A percentile compares a stretch with the other conserved stretches of the same genome.
phyloP scores from a whole-genome alignment of 2,329 filamentous ascomycete genomes.

The Trichophaea hybrida region DNA sequence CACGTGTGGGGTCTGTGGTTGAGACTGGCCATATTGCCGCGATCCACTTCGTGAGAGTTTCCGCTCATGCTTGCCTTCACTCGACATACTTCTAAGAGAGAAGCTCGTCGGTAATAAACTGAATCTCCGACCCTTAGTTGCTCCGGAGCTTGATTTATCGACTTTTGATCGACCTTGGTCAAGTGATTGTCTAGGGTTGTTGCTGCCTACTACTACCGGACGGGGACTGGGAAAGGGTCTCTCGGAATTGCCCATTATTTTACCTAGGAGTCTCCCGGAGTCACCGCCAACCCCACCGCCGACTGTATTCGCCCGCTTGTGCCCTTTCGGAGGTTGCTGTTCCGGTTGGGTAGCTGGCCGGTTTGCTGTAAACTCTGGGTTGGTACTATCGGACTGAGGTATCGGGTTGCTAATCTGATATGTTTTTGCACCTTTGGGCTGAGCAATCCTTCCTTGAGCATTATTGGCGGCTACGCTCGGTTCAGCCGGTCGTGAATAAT shows the following conservation, averaged over 20 bases:
- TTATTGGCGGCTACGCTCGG: constrained; percentile 68
- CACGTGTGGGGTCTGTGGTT: background rate
- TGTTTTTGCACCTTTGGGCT: constrained; percentile 64
- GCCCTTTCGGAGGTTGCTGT: constrained; percentile 44
- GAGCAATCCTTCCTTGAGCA: constrained; percentile 22
- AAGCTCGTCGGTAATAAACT: constrained; percentile 53
- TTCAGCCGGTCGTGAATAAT: constrained; percentile 77
- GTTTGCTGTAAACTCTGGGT: constrained; percentile 39
- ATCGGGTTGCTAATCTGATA: background rate
- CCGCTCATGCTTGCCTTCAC: constrained; percentile 15
- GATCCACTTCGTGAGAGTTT: constrained; percentile 11
- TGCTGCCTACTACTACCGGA: constrained; percentile 20
- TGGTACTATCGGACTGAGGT: background rate
- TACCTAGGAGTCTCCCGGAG: constrained; percentile 46
- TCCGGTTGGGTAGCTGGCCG: constrained; percentile 34
- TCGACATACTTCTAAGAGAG: constrained; percentile 34
- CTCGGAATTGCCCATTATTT: constrained; percentile 23
- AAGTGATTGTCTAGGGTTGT: constrained; percentile 49
- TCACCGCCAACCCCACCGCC: constrained; percentile 39
- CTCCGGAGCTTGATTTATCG: constrained; percentile 14
- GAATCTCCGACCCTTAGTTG: constrained; percentile 43
- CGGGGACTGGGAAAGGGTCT: constrained; percentile 32
- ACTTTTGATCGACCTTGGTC: constrained; percentile 61
- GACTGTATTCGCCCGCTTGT: constrained; percentile 57
- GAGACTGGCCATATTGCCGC: background rate